Percentiles rank a stretch among this genome's conserved stretches.
phyloP scores from a whole-genome alignment of 306 rosid species.

The Acacia acuminata region DNA sequence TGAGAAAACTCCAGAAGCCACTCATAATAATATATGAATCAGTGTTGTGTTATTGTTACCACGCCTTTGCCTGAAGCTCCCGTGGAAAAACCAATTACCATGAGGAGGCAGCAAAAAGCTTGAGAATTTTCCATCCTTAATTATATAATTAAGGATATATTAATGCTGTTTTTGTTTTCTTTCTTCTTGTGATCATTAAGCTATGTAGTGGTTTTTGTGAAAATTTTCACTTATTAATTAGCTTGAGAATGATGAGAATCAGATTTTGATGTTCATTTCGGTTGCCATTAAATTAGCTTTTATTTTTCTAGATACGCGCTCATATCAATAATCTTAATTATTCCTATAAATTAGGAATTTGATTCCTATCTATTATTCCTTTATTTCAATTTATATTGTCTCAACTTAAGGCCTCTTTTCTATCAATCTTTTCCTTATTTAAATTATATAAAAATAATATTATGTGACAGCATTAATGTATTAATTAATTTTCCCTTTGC shows the following conservation, averaged over 20 bases:
- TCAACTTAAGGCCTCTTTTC: neutral
- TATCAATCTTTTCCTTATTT: neutral
- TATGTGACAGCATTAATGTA: too few species aligned
- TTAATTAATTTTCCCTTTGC: too few species aligned
- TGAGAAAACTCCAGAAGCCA: constrained; percentile 24
- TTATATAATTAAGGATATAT: constrained; percentile 2
- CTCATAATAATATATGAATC: neutral
- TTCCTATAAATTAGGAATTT: neutral
- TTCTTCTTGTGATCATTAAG: neutral
- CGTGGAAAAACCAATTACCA: constrained; percentile 21
- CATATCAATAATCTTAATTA: neutral
- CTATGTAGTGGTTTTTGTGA: neutral
- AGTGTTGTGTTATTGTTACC: constrained; percentile 37
- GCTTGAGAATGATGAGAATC: neutral
- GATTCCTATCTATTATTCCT: neutral
- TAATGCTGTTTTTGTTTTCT: neutral
- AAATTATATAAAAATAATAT: too few species aligned
- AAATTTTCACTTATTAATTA: neutral
- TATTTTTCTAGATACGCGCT: neutral
- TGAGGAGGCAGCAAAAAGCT: constrained; percentile 15
- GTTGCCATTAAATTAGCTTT: neutral
- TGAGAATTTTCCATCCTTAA: constrained; percentile 14
- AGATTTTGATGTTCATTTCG: neutral
- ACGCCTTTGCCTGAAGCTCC: constrained; percentile 31
- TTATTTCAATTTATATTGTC: neutral